These are phyloP conservation scores for Astrothelium macrocarpum DNA, from an alignment of 495 filamentous ascomycete species.

Conservation along the genomic window DNA sequence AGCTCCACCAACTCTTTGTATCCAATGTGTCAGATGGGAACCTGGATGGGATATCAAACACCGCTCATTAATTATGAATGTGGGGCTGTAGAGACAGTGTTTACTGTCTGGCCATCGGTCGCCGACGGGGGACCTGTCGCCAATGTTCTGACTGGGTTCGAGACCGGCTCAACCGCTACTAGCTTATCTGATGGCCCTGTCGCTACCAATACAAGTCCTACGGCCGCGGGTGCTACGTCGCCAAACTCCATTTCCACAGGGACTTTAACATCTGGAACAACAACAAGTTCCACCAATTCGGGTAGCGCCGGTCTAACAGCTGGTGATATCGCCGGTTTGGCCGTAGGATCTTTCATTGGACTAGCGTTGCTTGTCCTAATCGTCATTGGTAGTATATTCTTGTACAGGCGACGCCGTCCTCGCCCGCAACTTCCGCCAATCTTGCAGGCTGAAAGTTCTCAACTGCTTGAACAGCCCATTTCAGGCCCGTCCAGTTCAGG, in stretches of 20 bases:
- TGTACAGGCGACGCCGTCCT: too few relatives aligned
- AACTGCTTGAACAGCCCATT: too few relatives aligned
- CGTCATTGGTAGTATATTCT: too few relatives aligned
- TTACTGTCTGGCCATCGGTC: not conserved
- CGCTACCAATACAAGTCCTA: not conserved
- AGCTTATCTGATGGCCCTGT: not conserved
- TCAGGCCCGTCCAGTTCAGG: not conserved
- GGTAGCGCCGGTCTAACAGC: not conserved
- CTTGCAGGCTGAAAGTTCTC: too few relatives aligned
- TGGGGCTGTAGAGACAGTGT: not conserved
- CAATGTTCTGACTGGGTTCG: too few relatives aligned
- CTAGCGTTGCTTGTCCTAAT: too few relatives aligned
- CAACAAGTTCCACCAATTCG: not conserved
- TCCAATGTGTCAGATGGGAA: not conserved
- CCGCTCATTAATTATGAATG: not conserved
- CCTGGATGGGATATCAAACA: not conserved
- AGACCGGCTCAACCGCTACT: not conserved
- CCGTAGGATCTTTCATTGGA: not conserved
- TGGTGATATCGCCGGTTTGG: not conserved
- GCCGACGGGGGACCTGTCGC: too few relatives aligned
- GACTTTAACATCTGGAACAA: not conserved
- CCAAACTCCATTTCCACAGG: not conserved
- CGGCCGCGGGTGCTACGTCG: not conserved
- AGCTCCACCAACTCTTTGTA: not conserved
- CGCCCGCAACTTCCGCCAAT: too few relatives aligned